Conservation (phyloP, 495 filamentous ascomycete species). For the Hapsidospora chrysogenum region DNA sequence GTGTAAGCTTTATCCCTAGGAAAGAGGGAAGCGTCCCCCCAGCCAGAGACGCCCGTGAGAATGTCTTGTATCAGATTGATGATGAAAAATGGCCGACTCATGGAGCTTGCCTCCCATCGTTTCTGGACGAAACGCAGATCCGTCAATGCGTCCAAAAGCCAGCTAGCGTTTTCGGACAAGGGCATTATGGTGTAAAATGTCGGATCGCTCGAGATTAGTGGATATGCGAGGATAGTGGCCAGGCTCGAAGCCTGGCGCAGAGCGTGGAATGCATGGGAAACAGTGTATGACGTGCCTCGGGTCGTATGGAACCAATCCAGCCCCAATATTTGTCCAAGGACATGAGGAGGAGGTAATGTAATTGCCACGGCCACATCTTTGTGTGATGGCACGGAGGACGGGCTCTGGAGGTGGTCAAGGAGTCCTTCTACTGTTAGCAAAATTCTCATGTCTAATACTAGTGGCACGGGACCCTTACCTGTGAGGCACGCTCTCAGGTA, state of each 20-base stretch:
- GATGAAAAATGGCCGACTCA: not conserved
- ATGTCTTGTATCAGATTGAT: not conserved
- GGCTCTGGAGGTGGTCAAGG: slow-evolving; percentile 6
- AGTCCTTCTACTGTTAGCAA: slow-evolving; percentile 5
- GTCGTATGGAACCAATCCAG: not conserved
- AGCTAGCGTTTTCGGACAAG: slow-evolving; percentile 5
- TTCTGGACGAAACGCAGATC: slow-evolving; percentile 6
- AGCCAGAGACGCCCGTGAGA: not conserved
- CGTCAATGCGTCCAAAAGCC: slow-evolving; percentile 11
- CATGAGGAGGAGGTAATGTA: not conserved
- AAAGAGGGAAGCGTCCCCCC: not conserved
- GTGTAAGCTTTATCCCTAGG: not conserved
- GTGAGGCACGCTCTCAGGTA: slow-evolving; percentile 25
- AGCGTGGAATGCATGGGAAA: not conserved
- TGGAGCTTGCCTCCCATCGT: slow-evolving; percentile 2
- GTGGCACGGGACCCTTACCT: slow-evolving; percentile 13
- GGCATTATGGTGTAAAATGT: not conserved
- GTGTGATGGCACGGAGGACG: not conserved
- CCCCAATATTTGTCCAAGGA: slow-evolving; percentile 1
- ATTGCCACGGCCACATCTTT: not conserved
- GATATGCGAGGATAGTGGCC: not conserved
- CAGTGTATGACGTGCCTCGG: not conserved
- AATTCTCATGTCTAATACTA: not conserved
- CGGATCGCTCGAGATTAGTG: not conserved
- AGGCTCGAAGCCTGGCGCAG: not conserved